A percentile compares a stretch with the other conserved stretches of the same genome.
Evolutionary conservation across 2,329 filamentous ascomycete species (phyloP).

Genomic region (Phyllosticta capitalensis): DNA sequence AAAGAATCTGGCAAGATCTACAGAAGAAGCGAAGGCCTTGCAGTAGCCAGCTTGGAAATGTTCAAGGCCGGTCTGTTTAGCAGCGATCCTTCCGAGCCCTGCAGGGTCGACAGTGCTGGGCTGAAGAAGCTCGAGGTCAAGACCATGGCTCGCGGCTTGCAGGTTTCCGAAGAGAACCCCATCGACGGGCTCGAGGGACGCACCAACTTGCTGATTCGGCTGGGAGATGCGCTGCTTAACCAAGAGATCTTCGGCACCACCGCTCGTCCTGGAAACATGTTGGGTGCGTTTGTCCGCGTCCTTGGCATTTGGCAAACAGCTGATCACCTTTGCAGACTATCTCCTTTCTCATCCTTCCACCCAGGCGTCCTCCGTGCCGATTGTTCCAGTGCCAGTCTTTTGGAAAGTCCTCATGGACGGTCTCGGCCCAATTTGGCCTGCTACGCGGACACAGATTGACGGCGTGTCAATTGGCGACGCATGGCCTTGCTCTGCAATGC

Average conservation of each 20-base stretch:
- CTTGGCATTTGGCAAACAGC: slow-evolving; percentile 1
- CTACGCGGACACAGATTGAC: slow-evolving; percentile 76
- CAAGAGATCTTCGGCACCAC: slow-evolving; percentile 75
- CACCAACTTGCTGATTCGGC: slow-evolving; percentile 64
- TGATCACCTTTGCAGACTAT: slow-evolving; percentile 54
- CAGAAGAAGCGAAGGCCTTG: slow-evolving; percentile 77
- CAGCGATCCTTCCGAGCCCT: slow-evolving; percentile 68
- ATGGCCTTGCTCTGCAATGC: slow-evolving; percentile 83
- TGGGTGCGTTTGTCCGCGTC: slow-evolving; percentile 51
- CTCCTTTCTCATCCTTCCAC: slow-evolving; percentile 87
- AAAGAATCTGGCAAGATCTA: slow-evolving; percentile 77
- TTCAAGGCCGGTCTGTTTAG: slow-evolving; percentile 89
- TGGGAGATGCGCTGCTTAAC: slow-evolving; percentile 69
- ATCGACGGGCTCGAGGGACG: slow-evolving; percentile 80
- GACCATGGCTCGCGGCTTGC: slow-evolving; percentile 68
- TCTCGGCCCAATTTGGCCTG: slow-evolving; percentile 78
- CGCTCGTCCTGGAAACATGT: slow-evolving; percentile 84
- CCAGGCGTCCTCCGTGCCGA: slow-evolving; percentile 76
- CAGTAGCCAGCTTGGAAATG: slow-evolving; percentile 74
- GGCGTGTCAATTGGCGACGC: slow-evolving; percentile 84
- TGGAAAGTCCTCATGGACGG: slow-evolving; percentile 89
- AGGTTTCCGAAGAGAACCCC: slow-evolving; percentile 70
- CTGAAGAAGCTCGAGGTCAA: slow-evolving; percentile 66
- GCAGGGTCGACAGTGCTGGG: slow-evolving; percentile 79
- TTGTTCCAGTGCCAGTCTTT: slow-evolving; percentile 75